These are phyloP conservation scores for Eremothecium gossypii DNA, from an alignment of 1,139 yeast genomes.

Conservation along the genomic window DNA sequence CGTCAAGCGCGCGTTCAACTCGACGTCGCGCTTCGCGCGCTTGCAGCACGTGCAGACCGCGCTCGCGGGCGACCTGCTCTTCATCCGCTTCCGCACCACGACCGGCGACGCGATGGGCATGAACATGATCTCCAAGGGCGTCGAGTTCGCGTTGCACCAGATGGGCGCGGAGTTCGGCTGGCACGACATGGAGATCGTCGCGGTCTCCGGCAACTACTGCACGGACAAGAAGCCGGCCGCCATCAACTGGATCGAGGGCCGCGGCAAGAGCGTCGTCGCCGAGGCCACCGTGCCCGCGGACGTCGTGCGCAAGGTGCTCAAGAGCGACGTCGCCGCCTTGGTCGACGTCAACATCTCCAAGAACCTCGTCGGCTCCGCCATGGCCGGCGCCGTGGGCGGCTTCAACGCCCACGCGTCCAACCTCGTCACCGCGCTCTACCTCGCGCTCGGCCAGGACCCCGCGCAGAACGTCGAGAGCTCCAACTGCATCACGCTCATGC, in stretches of 20 bases:
- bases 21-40: conserved; percentile 95
- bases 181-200: conserved; percentile 85
- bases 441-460: conserved; percentile 98
- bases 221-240: conserved; percentile 97
- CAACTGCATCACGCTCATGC: conserved; percentile 93
- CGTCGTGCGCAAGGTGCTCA: conserved; percentile 70
- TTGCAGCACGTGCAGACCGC: conserved; percentile 87
- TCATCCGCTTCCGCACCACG: conserved; percentile 86
- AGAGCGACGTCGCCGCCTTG: conserved; percentile 85
- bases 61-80: conserved; percentile 85
- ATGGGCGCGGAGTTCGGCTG: conserved; percentile 89
- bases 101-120: conserved; percentile 99
- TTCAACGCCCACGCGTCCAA: conserved; percentile 98
- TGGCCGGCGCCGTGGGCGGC: conserved; percentile 98
- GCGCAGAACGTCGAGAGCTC: conserved; percentile 97
- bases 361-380: conserved; percentile 91
- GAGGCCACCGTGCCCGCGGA: conserved; percentile 84
- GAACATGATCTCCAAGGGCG: conserved; percentile 99
- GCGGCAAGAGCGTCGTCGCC: conserved; percentile 98
- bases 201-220: conserved; percentile 96
- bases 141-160: conserved; percentile 70
- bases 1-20: conserved; percentile 85
- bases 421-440: conserved; percentile 81
- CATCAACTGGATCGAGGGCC: conserved; percentile 97
- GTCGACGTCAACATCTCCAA: conserved; percentile 83